Percentiles rank a stretch among this genome's conserved stretches.
These are phyloP conservation scores for Teratosphaeria nubilosa DNA, from an alignment of 2,329 filamentous ascomycete species.

Conservation along the genomic window DNA sequence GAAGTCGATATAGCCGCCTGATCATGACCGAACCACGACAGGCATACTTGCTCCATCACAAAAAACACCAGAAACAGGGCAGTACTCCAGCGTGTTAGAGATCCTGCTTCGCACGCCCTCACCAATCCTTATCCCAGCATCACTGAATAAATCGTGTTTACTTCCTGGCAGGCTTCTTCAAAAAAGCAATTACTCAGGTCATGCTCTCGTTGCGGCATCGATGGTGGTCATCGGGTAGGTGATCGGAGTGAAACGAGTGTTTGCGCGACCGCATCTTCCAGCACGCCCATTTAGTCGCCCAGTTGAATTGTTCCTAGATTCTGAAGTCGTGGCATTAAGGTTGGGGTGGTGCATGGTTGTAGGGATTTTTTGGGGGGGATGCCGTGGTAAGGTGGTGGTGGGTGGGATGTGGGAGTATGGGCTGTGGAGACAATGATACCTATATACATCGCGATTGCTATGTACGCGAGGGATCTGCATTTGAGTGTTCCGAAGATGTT, in stretches of 20 bases:
- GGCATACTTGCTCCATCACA: not conserved
- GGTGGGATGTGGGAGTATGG: not conserved
- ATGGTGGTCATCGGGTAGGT: not conserved
- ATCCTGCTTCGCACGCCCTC: not conserved
- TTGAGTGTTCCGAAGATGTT: not conserved
- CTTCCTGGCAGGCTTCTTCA: not conserved
- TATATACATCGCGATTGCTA: no score
- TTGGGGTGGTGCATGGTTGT: not conserved
- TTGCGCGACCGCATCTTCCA: not conserved
- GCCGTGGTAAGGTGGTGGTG: not conserved
- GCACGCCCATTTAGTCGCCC: not conserved
- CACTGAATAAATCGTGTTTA: not conserved
- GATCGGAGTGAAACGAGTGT: not conserved
- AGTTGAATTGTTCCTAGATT: not conserved
- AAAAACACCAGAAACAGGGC: no score
- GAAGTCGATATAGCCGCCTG: no score
- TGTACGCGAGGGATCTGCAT: no score
- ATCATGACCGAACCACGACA: not conserved
- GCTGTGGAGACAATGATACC: not conserved
- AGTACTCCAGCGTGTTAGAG: not conserved
- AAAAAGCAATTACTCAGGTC: not conserved
- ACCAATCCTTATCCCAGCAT: not conserved
- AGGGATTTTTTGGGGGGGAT: not conserved
- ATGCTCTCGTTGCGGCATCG: not conserved
- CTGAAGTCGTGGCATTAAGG: not conserved